Evolutionary conservation across 1,284 basidiomycete genomes (phyloP).

Genomic region (Melampsora abietis-canadensis): DNA sequence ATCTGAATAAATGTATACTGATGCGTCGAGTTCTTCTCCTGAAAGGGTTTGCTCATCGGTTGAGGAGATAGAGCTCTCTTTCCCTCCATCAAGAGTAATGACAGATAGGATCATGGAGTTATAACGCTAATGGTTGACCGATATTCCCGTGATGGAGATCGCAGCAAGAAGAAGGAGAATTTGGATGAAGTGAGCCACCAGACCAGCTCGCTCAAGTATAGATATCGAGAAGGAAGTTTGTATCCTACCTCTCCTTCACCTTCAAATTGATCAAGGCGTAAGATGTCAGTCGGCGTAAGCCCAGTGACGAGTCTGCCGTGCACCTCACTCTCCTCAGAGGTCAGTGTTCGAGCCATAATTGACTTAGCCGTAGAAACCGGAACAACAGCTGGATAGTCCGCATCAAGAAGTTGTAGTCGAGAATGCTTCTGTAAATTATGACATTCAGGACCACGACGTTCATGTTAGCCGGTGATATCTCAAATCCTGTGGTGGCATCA

Average conservation of each 20-base stretch:
- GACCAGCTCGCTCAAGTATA: not conserved
- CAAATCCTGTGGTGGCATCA: not conserved
- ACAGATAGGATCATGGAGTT: not conserved
- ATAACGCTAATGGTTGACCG: not conserved
- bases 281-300: not conserved
- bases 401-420: constrained; percentile 18
- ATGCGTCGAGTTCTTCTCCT: not conserved
- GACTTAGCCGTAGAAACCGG: constrained; percentile 7
- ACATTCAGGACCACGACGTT: not conserved
- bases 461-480: not conserved
- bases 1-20: constrained; percentile 1
- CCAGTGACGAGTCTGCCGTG: not conserved
- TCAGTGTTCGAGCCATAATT: not conserved
- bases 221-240: not conserved
- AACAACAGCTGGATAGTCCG: constrained; percentile 18
- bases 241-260: not conserved
- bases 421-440: constrained; percentile 3
- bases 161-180: not conserved
- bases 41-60: too few relatives aligned
- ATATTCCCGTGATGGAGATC: not conserved
- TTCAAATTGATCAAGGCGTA: not conserved
- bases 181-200: not conserved
- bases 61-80: too few relatives aligned
- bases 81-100: too few relatives aligned
- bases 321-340: not conserved